Percentiles rank a stretch among this genome's conserved stretches.
Conservation (phyloP, 2,329 filamentous ascomycete genomes). For the Colletotrichum kahawae region DNA sequence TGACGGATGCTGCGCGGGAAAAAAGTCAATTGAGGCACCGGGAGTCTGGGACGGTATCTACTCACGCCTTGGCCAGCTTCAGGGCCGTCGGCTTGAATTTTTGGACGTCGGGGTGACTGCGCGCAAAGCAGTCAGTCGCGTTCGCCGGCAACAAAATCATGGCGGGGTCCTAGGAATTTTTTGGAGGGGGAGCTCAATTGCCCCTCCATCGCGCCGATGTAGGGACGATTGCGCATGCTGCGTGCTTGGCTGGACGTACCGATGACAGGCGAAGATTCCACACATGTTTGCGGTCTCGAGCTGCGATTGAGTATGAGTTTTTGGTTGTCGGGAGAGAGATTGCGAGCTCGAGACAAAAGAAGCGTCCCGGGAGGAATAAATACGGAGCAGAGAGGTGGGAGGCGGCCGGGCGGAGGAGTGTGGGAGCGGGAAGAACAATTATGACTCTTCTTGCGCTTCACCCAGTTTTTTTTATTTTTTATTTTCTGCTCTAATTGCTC, state of each 20-base stretch:
- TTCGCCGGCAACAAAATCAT: conserved; percentile 24
- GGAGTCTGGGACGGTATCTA: conserved; percentile 27
- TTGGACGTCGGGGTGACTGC: conserved; percentile 87
- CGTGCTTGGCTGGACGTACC: conserved; percentile 58
- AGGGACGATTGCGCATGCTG: conserved; percentile 15
- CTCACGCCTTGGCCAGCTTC: conserved; percentile 92
- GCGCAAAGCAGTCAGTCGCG: conserved; percentile 25
- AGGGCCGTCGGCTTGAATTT: conserved; percentile 96
- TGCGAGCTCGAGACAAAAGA: conserved; percentile 2
- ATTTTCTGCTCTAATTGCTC: neutral
- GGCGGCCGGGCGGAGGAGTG: neutral
- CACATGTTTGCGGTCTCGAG: conserved; percentile 71
- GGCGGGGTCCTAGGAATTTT: conserved; percentile 34
- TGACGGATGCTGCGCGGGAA: conserved; percentile 76
- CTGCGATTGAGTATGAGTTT: conserved; percentile 5
- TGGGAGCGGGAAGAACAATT: conserved; percentile 7
- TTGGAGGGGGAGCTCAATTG: conserved; percentile 30
- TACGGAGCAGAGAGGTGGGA: conserved; percentile 16
- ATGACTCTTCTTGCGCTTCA: conserved; percentile 23
- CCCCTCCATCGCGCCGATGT: conserved; percentile 37
- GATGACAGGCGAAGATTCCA: conserved; percentile 95
- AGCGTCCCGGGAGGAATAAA: conserved; percentile 11
- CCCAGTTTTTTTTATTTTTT: conserved; percentile 19
- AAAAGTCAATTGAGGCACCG: conserved; percentile 42
- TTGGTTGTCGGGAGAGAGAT: conserved; percentile 2